Evolutionary conservation across 2,329 filamentous ascomycete genomes (phyloP), one percentile per base, ranked within the genome.

Genomic region (Colletotrichum cuscutae): DNA sequence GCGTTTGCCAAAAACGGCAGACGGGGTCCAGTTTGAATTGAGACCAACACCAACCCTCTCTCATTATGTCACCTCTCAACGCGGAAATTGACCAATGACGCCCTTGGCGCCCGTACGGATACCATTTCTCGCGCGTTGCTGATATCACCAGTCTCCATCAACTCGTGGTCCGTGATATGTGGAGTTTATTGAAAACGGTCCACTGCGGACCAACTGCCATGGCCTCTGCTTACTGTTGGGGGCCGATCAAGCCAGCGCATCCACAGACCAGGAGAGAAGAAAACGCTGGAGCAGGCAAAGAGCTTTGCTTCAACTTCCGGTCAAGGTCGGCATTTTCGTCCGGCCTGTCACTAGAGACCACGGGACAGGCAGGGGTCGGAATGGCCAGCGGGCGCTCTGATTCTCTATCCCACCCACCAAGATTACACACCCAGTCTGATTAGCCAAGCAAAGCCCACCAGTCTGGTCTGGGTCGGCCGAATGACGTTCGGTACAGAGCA

Each of bases 51-150:
- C 57, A 53, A 8, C 53, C 53, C 15, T 59, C 56, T 59, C 56
- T 49, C 32, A 68, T 68, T 24, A 49, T 56, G 49, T 64, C 46
- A 61, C 68, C 19, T 32, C 26, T 49, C 61, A 19, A 12, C 61
- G 46, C 64, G 71, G 32, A 73, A 65, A 58, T 53, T 65, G 71
- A 28, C 71, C 71, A 73, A 73, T 73, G 60, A 71, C 35, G 32
- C 49, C 61, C 58, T 56, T 11, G 37, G n/a, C 13, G n/a, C 42
- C 46, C 37, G 32, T 49, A 22, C 42, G 8, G 42, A 22, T 49
- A 54, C 35, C 28, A 32, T 49, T 67, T 57, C 32, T 24, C 32
- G 54, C 26, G 46, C 53, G 19, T 11, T n/a, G 42, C 28, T 54
- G 65, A 63, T 68, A 68, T 72, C 52, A 53, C 58, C 58, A 11